phyloP scores from a whole-genome alignment of 2,329 filamentous ascomycete species.

The Colletotrichum phormii region DNA sequence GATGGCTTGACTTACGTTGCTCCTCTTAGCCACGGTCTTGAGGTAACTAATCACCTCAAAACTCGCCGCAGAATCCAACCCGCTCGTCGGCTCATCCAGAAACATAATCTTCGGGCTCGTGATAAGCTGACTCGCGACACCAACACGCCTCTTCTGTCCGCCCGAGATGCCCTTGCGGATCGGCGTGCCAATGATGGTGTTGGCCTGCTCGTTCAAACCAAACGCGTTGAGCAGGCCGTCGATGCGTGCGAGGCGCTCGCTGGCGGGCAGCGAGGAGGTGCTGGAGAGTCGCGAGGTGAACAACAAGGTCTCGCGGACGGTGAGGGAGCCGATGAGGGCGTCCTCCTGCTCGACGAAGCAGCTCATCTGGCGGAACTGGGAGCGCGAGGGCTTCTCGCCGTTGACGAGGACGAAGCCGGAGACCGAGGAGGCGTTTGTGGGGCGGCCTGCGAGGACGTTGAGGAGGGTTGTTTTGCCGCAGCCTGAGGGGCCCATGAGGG shows the following conservation, averaged over 20 bases:
- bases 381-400: conserved; percentile 63
- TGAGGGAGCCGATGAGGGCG: conserved; percentile 83
- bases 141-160: conserved; percentile 84
- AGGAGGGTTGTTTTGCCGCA: conserved; percentile 87
- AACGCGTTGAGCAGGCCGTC: conserved; percentile 77
- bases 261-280: conserved; percentile 46
- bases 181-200: conserved; percentile 83
- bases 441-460: conserved; percentile 78
- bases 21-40: conserved; percentile 71
- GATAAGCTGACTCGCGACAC: conserved; percentile 84
- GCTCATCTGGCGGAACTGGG: conserved; percentile 72
- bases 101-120: conserved; percentile 85
- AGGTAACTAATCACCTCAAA: conserved; percentile 83
- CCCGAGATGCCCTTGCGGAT: conserved; percentile 87
- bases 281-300: conserved; percentile 80
- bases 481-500: conserved; percentile 82
- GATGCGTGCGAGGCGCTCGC: conserved; percentile 60
- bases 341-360: conserved; percentile 92
- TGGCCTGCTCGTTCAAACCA: conserved; percentile 75
- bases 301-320: conserved; percentile 81
- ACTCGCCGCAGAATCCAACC: conserved; percentile 82
- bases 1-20: conserved; percentile 63
- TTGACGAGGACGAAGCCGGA: conserved; percentile 70
- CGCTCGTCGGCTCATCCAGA: conserved; percentile 86
- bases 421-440: conserved; percentile 64